Percentiles rank a stretch among this genome's conserved stretches.
Conservation (phyloP, 1,284 basidiomycete genomes). For the Boletus albobrunnescens region DNA sequence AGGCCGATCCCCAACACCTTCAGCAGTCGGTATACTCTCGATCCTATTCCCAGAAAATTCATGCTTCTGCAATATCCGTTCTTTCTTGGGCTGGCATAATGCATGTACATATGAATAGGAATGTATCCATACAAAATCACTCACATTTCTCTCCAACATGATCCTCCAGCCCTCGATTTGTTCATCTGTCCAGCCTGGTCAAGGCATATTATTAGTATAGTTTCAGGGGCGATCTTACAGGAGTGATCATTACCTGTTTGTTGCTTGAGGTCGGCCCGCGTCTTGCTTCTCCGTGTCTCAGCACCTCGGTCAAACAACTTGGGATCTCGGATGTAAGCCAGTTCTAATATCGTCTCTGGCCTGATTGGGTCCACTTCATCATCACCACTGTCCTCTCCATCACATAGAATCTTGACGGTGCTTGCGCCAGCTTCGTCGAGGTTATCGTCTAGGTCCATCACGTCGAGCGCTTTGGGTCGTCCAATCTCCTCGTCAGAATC, state of each 20-base stretch:
- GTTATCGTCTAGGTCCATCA: conserved; percentile 51
- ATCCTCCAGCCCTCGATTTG: conserved; percentile 87
- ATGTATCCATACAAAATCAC: conserved; percentile 28
- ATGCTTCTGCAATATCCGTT: conserved; percentile 65
- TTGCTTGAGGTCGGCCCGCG: conserved; percentile 58
- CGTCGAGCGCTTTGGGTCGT: conserved; percentile 18
- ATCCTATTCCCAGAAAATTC: conserved; percentile 66
- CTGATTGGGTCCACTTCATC: conserved; percentile 35
- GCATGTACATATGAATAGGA: conserved; percentile 10
- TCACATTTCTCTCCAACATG: conserved; percentile 81
- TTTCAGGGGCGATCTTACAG: not conserved
- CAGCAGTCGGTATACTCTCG: conserved; percentile 9
- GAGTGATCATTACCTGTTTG: conserved; percentile 51
- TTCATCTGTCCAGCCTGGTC: conserved; percentile 63
- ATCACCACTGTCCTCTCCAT: conserved; percentile 56
- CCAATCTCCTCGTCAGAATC: conserved; percentile 53
- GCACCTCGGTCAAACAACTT: conserved; percentile 75
- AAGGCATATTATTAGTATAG: conserved; percentile 1
- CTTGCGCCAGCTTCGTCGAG: conserved; percentile 38
- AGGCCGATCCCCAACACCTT: conserved; percentile 18
- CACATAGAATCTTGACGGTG: conserved; percentile 47
- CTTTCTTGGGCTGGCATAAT: conserved; percentile 61
- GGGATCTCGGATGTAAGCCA: conserved; percentile 71
- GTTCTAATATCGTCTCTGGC: conserved; percentile 66
- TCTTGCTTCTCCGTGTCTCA: conserved; percentile 63